Base-by-base conservation (phyloP, 2,329 filamentous ascomycete genomes). In the Arthrobotrys entomopaga region DNA sequence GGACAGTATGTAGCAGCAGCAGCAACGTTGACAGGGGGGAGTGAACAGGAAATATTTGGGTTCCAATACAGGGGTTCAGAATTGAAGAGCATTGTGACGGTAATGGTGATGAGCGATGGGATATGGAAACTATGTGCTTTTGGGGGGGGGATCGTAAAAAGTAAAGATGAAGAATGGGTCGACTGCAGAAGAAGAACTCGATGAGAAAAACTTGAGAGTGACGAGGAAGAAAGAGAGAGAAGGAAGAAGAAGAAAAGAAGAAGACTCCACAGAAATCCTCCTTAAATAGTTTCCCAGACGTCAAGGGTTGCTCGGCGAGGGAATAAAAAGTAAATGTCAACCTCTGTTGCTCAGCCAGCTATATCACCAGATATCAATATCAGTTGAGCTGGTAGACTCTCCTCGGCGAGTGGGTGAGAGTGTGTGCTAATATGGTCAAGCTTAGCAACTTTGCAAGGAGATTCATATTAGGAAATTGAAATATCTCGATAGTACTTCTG, bases 221-320 rank as follows among this genome's bases (percentile, higher is more conserved):
- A 48, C 7, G 56, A 22, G 22, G 63, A 34, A 10, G 29, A 34
- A 34, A 8, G 42, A 46, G 20, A 29, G 43, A 38, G 38, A 42
- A 67, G 26, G 54, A 67, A 54, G 56, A 48, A 40, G 26, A 24
- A 60, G 56, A 67, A 48, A 43, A 52, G 24, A 16, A 34, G 29
- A 34, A 34, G 29, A 34, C 7, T 34, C 29, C 2, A 26, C 22
- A 42, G 63, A 50, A 6, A 38, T 10, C 24, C 3, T 26, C 10
- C 1, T 43, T 66, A 52, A 26, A 66, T 66, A 66, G 43, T 24
- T 26, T 15, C 42, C 13, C 15, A 6, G 7, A 40, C 42, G 3
- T 34, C 29, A 10, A 34, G 6, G 29, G 42, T n/a, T 46, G 42
- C 42, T n/a, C 42, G 42, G 42, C 42, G 15, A 19, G 42, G 16